Percentiles rank a stretch among this genome's conserved stretches.
Conservation (phyloP, 2,329 filamentous ascomycete genomes). For the Camptophora hylomeconis region DNA sequence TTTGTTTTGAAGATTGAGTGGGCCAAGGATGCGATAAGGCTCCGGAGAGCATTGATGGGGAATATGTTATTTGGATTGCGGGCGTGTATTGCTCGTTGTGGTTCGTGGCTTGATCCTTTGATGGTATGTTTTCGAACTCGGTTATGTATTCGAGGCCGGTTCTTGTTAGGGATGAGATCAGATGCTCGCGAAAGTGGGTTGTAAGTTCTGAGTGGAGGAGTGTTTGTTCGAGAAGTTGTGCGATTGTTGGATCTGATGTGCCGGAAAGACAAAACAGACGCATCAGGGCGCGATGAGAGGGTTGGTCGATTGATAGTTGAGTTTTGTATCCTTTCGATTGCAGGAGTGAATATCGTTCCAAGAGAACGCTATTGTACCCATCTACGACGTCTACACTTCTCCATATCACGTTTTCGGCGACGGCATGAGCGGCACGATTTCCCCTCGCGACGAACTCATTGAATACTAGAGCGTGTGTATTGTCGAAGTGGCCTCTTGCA, state of each 20-base stretch:
- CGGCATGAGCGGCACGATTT: too few species aligned
- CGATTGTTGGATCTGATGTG: conserved; percentile 17
- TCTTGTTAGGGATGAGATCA: too few species aligned
- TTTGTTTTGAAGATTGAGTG: too few species aligned
- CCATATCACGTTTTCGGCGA: too few species aligned
- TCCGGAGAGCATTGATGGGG: conserved; percentile 24
- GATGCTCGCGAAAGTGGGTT: too few species aligned
- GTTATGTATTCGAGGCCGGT: too few species aligned
- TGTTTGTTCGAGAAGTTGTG: conserved; percentile 21
- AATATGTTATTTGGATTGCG: conserved; percentile 25
- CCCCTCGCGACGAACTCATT: conserved; percentile 19
- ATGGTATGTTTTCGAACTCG: conserved; percentile 15
- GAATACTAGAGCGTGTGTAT: conserved; percentile 18
- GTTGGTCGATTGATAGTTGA: conserved; percentile 13
- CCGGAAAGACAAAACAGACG: conserved; percentile 25
- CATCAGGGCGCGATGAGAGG: conserved; percentile 21
- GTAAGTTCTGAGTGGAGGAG: too few species aligned
- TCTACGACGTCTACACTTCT: too few species aligned
- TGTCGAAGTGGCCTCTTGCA: conserved; percentile 22
- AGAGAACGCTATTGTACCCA: conserved; percentile 23
- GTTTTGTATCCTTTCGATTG: conserved; percentile 15
- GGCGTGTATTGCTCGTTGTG: conserved; percentile 21
- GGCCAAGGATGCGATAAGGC: too few species aligned
- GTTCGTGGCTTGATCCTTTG: conserved; percentile 10
- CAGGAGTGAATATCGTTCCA: conserved; percentile 17